Percentiles rank a stretch among this genome's conserved stretches.
Evolutionary conservation across 2,329 filamentous ascomycete genomes (phyloP).

Genomic region (Ceratocystis diversiconidia): DNA sequence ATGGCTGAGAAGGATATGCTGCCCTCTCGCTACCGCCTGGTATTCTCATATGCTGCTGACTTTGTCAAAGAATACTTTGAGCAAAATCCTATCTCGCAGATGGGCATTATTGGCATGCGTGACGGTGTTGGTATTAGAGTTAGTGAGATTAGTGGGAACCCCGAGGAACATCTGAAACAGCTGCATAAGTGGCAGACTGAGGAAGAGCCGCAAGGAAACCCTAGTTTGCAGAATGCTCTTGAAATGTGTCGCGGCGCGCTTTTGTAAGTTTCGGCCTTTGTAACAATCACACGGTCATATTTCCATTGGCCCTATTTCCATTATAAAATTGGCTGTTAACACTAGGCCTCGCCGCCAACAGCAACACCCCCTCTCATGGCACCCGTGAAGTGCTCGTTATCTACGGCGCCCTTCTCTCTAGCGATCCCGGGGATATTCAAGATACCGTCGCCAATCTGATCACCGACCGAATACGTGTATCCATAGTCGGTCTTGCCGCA

Average conservation of each 20-base stretch:
- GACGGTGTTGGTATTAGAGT: conserved; percentile 78
- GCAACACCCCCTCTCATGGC: conserved; percentile 82
- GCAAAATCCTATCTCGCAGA: conserved; percentile 94
- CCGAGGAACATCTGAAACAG: conserved; percentile 69
- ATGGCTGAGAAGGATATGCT: conserved; percentile 94
- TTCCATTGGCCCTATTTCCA: neutral
- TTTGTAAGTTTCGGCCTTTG: conserved; percentile 43
- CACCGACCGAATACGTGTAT: conserved; percentile 70
- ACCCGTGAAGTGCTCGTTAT: conserved; percentile 86
- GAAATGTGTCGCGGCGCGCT: conserved; percentile 87
- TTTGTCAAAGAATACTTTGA: conserved; percentile 95
- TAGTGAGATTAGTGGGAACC: conserved; percentile 83
- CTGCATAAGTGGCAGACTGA: conserved; percentile 49
- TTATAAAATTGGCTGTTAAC: conserved; percentile 9
- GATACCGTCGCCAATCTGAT: conserved; percentile 70
- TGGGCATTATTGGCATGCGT: conserved; percentile 83
- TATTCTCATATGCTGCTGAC: conserved; percentile 66
- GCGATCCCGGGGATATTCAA: conserved; percentile 90
- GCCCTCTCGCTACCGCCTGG: conserved; percentile 71
- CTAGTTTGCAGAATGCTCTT: conserved; percentile 82
- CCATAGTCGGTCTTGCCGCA: conserved; percentile 78
- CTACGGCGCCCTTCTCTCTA: conserved; percentile 77
- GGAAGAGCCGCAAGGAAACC: conserved; percentile 56
- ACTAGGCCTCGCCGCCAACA: conserved; percentile 24
- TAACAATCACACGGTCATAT: neutral